Evolutionary conservation across 208 protist species (phyloP), one percentile per base, ranked within the genome.

Genomic region (Acanthamoeba royreba): DNA sequence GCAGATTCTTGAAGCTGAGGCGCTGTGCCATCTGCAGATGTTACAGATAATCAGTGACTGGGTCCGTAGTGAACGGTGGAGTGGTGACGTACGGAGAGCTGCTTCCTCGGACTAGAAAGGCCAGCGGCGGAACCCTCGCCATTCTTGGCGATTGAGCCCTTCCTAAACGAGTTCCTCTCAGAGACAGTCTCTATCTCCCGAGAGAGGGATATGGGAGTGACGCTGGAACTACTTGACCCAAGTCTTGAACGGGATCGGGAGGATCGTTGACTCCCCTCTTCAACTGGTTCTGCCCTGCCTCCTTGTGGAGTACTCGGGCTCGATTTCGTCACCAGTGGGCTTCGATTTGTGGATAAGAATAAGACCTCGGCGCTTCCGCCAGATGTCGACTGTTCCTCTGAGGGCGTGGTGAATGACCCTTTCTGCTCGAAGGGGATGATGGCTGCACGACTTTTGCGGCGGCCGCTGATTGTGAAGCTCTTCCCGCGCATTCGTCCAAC

Each of bases 1-100:
- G 43, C 19, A 85, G 43, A 53, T 85, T 85, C 74, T 85, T 85
- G 42, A 85, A 85, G 43, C 74, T 85, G 43, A 85, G 74, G 22
- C 74, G 40, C 74, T 85, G 74, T 45, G 74, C 25, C n/a, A 85
- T 45, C 74, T 85, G 43, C 25, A 22, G 4, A 15, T 49, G 42
- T 5, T 40, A 31, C n/a, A n/a, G n/a, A n/a, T n/a, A n/a, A n/a
- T n/a, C n/a, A n/a, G n/a, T n/a, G n/a, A n/a, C n/a, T n/a, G n/a
- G n/a, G n/a, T n/a, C n/a, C n/a, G n/a, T n/a, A n/a, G n/a, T n/a
- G n/a, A 7, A 33, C 0, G 69, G 40, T 43, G 69, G 43, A 42
- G 19, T 25, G 49, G 19, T 46, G 13, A 40, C 35, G 66, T 46
- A 85, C 74, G 13, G 74, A 85, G 43, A 85, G 74, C 74, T 85